Conservation (phyloP, 768 basidiomycete genomes). For the Russula sp. region DNA sequence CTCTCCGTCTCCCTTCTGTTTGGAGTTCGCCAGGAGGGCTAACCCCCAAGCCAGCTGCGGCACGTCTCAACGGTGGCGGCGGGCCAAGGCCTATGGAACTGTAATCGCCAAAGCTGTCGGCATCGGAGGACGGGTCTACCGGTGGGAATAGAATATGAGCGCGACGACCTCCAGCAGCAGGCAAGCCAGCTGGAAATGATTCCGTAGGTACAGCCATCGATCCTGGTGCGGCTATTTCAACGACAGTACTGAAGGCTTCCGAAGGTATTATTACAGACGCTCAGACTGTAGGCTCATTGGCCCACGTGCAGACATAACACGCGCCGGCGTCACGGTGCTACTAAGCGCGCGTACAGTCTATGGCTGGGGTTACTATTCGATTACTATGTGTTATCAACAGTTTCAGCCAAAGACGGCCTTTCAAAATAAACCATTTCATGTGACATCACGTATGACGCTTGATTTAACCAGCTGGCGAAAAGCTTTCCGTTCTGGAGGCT, state of each 20-base stretch:
- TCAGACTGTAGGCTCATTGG: too few relatives aligned
- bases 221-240: not conserved
- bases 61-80: constrained; percentile 24
- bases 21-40: constrained; percentile 11
- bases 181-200: constrained; percentile 27
- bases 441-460: too few relatives aligned
- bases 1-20: constrained; percentile 29
- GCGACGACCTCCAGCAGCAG: constrained; percentile 24
- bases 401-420: too few relatives aligned
- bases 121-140: constrained; percentile 17
- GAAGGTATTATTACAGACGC: not conserved
- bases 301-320: not conserved
- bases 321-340: too few relatives aligned
- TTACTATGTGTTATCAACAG: too few relatives aligned
- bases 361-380: too few relatives aligned
- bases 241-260: not conserved
- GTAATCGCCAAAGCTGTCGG: constrained; percentile 16
- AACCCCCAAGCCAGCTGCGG: constrained; percentile 14
- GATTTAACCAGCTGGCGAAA: too few relatives aligned
- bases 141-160: constrained; percentile 34
- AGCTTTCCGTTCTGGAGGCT: too few relatives aligned
- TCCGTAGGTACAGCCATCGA: constrained; percentile 12
- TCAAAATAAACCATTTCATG: too few relatives aligned
- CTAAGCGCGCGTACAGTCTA: too few relatives aligned
- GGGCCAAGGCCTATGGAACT: constrained; percentile 28